Evolutionary conservation across 73 alveolate genomes (phyloP), one percentile per base, ranked within the genome.

Genomic region (Blepharisma stoltei): DNA sequence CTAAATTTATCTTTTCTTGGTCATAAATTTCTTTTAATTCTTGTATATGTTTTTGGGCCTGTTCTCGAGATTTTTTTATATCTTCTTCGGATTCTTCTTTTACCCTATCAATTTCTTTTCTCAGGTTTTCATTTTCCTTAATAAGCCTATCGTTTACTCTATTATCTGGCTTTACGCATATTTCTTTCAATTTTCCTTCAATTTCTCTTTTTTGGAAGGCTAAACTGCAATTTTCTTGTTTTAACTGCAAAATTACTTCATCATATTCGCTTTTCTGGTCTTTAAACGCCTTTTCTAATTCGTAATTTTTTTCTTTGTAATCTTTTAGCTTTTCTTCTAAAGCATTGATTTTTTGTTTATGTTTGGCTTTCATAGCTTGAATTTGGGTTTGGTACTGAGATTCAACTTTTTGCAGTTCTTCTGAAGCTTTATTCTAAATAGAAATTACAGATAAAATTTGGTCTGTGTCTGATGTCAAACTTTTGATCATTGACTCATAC

Each of bases 401-500:
- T 50, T 14, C 27, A 50, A 50, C 65, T 50, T 50, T 50, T 50
- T 14, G 21, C 27, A 14, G 27, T 50, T 50, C 65, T 50, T 11
- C 21, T 50, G 65, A 50, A 18, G 65, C 21, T 50, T 11, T 14
- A 50, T 32, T 32, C 41, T 32, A 32, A 32, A 32, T 32, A 32
- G 3, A 32, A 32, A 32, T 32, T 32, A 32, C 41, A 32, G 41
- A 32, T 32, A 32, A 32, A 32, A 32, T 32, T 3, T 11, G 65
- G 65, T 50, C 21, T 11, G 65, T 14, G 65, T 11, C n/a, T 3
- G 65, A 50, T 14, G 27, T 50, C 27, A 50, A 50, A 25, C 49
- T 20, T 60, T 60, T 60, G 38, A 60, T n/a, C 73, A 60, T 60
- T 9, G 73, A 14, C 23, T 60, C 73, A 47, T 60, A 60, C 73